Conservation (phyloP, 768 basidiomycete genomes). For the Strobilomyces echinocephalus region DNA sequence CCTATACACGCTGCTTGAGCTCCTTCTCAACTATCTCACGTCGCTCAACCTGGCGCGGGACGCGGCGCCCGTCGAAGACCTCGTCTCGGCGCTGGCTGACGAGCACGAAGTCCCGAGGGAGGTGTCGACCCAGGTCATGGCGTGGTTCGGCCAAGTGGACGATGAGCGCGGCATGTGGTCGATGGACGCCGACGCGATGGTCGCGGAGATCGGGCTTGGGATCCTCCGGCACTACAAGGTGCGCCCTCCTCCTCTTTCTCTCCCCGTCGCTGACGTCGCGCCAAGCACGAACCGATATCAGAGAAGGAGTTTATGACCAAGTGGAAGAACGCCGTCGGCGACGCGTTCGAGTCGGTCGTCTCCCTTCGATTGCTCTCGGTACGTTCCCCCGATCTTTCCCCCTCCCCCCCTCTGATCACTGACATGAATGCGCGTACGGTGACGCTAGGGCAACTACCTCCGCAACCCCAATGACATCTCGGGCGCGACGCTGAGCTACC, state of each 20-base stretch:
- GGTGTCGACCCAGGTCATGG: slow-evolving; percentile 66
- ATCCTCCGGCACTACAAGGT: slow-evolving; percentile 64
- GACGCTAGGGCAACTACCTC: slow-evolving; percentile 75
- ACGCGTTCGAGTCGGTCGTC: slow-evolving; percentile 64
- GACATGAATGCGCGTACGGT: not conserved
- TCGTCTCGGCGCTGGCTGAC: slow-evolving; percentile 57
- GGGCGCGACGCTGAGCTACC: slow-evolving; percentile 55
- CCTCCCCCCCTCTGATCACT: too few relatives aligned
- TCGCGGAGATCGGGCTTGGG: slow-evolving; percentile 74
- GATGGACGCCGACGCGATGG: slow-evolving; percentile 55
- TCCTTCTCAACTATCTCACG: slow-evolving; percentile 71
- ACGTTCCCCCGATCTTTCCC: slow-evolving; percentile 9
- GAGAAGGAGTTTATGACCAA: slow-evolving; percentile 52
- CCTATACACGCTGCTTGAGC: slow-evolving; percentile 66
- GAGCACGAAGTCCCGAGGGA: slow-evolving; percentile 66
- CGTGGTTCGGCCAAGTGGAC: slow-evolving; percentile 71
- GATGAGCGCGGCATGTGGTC: slow-evolving; percentile 49
- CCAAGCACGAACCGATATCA: slow-evolving; percentile 55
- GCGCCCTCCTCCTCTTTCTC: not conserved
- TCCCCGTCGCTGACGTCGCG: not conserved
- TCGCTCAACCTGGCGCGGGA: slow-evolving; percentile 52
- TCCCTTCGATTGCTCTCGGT: slow-evolving; percentile 68
- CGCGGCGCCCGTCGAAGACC: slow-evolving; percentile 51
- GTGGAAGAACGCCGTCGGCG: slow-evolving; percentile 77
- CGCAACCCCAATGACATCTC: slow-evolving; percentile 34